These are phyloP conservation scores for Rhynchosporium graminicola DNA, from an alignment of 2,329 filamentous ascomycete species.

Conservation along the genomic window DNA sequence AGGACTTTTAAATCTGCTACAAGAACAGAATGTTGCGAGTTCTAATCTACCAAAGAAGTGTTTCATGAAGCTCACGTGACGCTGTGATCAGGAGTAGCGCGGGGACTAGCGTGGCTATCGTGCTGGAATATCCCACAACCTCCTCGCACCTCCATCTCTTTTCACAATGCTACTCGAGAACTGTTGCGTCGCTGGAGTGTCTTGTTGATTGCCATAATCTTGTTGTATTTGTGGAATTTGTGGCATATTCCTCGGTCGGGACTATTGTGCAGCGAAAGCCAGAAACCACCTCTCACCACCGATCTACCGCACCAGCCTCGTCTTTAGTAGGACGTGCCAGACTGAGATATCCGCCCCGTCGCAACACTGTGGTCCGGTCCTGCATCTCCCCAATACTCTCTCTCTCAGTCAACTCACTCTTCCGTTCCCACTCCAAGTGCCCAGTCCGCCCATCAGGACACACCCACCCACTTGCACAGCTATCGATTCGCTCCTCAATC, in stretches of 20 bases:
- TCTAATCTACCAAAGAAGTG: conserved; percentile 1
- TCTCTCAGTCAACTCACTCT: not conserved
- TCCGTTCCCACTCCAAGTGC: conserved; percentile 1
- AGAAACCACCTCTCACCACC: not conserved
- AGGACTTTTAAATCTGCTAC: not conserved
- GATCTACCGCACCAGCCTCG: conserved; percentile 2
- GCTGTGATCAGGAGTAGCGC: too few species aligned
- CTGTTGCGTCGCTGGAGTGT: not conserved
- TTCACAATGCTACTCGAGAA: conserved; percentile 12
- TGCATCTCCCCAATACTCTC: conserved; percentile 8
- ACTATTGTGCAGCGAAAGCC: conserved; percentile 4
- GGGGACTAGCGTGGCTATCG: not conserved
- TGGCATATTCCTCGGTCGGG: conserved; percentile 1
- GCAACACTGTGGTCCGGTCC: conserved; percentile 12
- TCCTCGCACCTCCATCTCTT: conserved; percentile 1
- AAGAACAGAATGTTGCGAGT: too few species aligned
- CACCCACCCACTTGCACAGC: not conserved
- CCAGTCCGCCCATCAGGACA: conserved; percentile 11
- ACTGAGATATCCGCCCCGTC: conserved; percentile 12
- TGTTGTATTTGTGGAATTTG: not conserved
- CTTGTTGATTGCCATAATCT: not conserved
- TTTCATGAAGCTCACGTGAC: conserved; percentile 3
- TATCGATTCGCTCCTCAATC: conserved; percentile 8
- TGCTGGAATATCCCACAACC: conserved; percentile 5
- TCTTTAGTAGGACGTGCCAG: conserved; percentile 3